Conservation (phyloP, 441 rosid genomes). For the Croton setiger region DNA sequence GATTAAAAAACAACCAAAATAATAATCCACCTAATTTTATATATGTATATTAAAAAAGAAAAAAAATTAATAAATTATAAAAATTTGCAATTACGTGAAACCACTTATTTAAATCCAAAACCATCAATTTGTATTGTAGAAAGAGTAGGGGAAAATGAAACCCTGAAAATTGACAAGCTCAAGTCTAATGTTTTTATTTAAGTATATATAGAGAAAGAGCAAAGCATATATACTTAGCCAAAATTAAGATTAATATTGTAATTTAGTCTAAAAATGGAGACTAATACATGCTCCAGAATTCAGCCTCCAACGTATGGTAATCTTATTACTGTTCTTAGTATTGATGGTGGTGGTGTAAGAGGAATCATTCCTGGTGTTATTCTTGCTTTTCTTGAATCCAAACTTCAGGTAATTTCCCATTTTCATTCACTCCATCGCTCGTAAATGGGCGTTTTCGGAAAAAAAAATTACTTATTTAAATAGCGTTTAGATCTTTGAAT, state of each 20-base stretch:
- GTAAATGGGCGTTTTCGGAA: no score
- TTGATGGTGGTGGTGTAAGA: slow-evolving; percentile 45
- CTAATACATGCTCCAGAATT: slow-evolving; percentile 6
- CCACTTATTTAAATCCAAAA: not conserved
- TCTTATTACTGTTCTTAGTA: slow-evolving; percentile 37
- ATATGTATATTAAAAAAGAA: not conserved
- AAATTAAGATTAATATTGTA: not conserved
- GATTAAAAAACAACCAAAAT: not conserved
- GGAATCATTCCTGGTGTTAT: slow-evolving; percentile 42
- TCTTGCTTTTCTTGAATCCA: slow-evolving; percentile 41
- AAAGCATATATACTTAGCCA: no score
- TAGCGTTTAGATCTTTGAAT: no score
- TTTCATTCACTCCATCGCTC: no score
- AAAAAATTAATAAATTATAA: not conserved
- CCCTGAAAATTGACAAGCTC: not conserved
- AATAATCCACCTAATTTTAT: not conserved
- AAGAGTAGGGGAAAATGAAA: no score
- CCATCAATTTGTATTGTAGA: not conserved
- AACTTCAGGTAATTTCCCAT: slow-evolving; percentile 48
- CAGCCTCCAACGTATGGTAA: slow-evolving; percentile 37
- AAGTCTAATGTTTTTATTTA: not conserved
- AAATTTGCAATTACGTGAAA: not conserved
- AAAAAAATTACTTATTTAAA: no score
- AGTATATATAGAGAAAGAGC: not conserved
- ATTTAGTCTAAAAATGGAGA: slow-evolving; percentile 28